These are phyloP conservation scores for Porcisia hertigi DNA, from an alignment of 208 protist species.

Conservation along the genomic window DNA sequence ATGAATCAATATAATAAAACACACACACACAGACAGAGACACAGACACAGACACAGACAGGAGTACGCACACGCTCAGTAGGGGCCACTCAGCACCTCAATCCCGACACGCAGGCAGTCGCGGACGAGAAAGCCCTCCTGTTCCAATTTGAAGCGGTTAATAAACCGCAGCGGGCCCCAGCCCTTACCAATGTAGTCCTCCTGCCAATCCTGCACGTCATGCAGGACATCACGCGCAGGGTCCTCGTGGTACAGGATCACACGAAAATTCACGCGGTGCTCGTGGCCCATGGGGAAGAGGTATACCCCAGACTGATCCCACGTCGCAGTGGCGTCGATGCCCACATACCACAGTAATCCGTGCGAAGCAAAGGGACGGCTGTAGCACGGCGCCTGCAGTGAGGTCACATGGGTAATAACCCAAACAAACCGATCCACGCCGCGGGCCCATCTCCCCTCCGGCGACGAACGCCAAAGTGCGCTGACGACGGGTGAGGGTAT, in stretches of 20 bases:
- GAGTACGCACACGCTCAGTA: conserved; percentile 18
- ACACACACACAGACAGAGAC: no score
- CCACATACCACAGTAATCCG: conserved; percentile 37
- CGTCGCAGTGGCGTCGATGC: conserved; percentile 27
- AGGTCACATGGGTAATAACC: conserved; percentile 2
- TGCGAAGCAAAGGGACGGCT: conserved; percentile 20
- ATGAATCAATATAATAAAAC: no score
- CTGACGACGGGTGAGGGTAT: neutral
- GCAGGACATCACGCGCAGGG: conserved; percentile 34
- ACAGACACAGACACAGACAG: no score
- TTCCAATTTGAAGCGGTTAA: conserved; percentile 26
- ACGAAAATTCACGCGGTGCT: conserved; percentile 38
- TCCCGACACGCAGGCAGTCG: conserved; percentile 41
- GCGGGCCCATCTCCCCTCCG: neutral
- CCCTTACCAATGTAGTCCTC: conserved; percentile 46
- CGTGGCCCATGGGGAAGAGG: conserved; percentile 50
- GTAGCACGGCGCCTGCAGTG: conserved; percentile 20
- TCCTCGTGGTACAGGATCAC: conserved; percentile 42
- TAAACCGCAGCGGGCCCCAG: conserved; percentile 52
- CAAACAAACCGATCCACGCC: conserved; percentile 11
- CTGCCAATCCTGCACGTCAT: conserved; percentile 46
- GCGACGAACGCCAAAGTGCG: neutral
- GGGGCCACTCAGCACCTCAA: conserved; percentile 33
- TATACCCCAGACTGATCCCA: conserved; percentile 39
- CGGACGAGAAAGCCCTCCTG: conserved; percentile 36